Percentiles rank a stretch among this genome's conserved stretches.
Evolutionary conservation across 257 asterid species (phyloP).

Genomic region (Nicotiana knightiana): DNA sequence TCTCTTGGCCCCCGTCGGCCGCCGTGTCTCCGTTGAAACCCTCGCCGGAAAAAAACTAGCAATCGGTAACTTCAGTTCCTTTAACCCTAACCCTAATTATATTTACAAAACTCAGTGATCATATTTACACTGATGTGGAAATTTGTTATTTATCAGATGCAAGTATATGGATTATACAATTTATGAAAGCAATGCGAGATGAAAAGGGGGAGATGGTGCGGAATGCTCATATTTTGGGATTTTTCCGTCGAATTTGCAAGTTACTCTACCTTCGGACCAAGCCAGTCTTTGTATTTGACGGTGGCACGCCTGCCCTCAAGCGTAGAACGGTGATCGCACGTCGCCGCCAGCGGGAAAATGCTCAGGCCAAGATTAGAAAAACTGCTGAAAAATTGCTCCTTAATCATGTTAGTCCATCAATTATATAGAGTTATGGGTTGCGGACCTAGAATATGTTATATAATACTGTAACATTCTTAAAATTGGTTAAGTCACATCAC

Average conservation of each 20-base stretch:
- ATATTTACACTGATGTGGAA: neutral
- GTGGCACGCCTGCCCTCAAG: constrained; percentile 93
- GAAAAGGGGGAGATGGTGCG: constrained; percentile 97
- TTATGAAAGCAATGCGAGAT: constrained; percentile 97
- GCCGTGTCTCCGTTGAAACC: constrained; percentile 96
- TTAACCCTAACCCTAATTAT: constrained; percentile 26
- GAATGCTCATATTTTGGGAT: constrained; percentile 84
- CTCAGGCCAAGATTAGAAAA: constrained; percentile 91
- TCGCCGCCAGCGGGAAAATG: constrained; percentile 96
- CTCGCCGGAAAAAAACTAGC: constrained; percentile 89
- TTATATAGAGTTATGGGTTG: neutral
- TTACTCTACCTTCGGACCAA: constrained; percentile 78
- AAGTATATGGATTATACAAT: constrained; percentile 97
- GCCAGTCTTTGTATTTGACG: constrained; percentile 95
- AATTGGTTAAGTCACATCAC: neutral
- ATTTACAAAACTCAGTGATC: neutral
- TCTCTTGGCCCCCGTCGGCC: constrained; percentile 92
- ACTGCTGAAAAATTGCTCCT: constrained; percentile 96
- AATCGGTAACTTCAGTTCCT: constrained; percentile 46
- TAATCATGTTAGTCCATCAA: constrained; percentile 52
- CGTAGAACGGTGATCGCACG: constrained; percentile 92
- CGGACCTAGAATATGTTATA: neutral
- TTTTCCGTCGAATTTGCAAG: constrained; percentile 94
- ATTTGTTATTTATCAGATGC: constrained; percentile 51
- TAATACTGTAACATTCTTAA: neutral